These are phyloP conservation scores for Metarhizium guizhouense DNA, from an alignment of 2,329 filamentous ascomycete species.

Conservation along the genomic window DNA sequence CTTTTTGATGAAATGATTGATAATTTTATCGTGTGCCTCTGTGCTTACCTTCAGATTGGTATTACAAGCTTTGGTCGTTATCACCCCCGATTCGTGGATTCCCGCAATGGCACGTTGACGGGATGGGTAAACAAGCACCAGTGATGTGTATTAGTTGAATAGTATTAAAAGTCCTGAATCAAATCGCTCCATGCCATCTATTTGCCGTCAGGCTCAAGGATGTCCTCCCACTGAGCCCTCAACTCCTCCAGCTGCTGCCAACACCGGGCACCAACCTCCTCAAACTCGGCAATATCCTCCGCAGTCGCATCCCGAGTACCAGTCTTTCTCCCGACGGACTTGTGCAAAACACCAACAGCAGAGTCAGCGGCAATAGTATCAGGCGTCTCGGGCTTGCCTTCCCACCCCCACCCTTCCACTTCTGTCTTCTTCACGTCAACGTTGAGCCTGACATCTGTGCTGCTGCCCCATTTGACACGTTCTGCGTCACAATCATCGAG, in stretches of 20 bases:
- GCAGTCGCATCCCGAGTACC: conserved; percentile 49
- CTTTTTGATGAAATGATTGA: no score
- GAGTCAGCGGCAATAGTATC: conserved; percentile 32
- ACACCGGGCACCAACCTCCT: conserved; percentile 47
- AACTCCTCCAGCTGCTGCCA: conserved; percentile 68
- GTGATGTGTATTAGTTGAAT: background rate
- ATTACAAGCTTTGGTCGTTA: no score
- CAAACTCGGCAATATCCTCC: conserved; percentile 52
- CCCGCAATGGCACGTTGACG: background rate
- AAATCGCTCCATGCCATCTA: conserved; percentile 3
- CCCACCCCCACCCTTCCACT: conserved; percentile 77
- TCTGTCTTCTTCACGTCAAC: conserved; percentile 66
- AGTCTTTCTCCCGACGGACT: conserved; percentile 49
- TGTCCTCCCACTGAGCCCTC: conserved; percentile 55
- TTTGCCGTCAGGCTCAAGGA: conserved; percentile 12
- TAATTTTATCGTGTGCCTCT: no score
- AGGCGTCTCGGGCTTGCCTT: conserved; percentile 44
- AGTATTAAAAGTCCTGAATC: background rate
- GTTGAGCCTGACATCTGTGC: conserved; percentile 48
- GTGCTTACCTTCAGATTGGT: no score
- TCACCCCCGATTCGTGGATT: no score
- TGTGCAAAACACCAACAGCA: conserved; percentile 37
- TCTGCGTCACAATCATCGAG: conserved; percentile 48
- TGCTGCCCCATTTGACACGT: conserved; percentile 75
- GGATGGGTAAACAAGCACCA: background rate